These are phyloP conservation scores for Pyrrhoderma noxium DNA, from an alignment of 1,284 basidiomycete species.

Conservation along the genomic window DNA sequence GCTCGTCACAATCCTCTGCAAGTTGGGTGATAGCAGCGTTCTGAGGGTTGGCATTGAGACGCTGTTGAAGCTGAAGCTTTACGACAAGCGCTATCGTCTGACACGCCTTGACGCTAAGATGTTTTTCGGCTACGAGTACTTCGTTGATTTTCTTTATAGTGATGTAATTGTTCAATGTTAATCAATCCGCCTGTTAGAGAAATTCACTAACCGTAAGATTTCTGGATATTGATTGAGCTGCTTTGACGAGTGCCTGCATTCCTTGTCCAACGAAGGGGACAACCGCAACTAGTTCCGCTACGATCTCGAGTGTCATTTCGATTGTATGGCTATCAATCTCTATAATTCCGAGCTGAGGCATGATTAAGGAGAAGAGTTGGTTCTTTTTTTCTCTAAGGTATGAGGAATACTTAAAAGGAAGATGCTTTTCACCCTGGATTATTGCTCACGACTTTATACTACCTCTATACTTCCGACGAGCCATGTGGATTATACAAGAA, in stretches of 20 bases:
- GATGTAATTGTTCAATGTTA: not conserved
- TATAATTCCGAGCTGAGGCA: too few relatives aligned
- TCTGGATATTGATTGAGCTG: too few relatives aligned
- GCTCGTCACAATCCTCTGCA: too few relatives aligned
- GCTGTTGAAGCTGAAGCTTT: too few relatives aligned
- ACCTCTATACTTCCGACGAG: too few relatives aligned
- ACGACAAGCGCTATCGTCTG: not conserved
- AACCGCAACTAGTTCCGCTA: slow-evolving; percentile 1
- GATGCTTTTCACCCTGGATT: too few relatives aligned
- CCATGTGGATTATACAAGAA: too few relatives aligned
- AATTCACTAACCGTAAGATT: not conserved
- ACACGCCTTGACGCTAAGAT: not conserved
- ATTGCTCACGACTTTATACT: too few relatives aligned
- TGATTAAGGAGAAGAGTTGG: not conserved
- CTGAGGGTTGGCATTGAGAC: too few relatives aligned
- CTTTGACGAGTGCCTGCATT: not conserved
- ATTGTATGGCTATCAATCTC: not conserved
- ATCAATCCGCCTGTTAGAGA: not conserved
- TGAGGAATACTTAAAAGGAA: too few relatives aligned
- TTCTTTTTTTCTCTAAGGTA: too few relatives aligned
- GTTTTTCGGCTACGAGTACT: slow-evolving; percentile 1
- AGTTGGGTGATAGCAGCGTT: too few relatives aligned
- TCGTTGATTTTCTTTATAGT: slow-evolving; percentile 2
- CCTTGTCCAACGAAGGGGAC: slow-evolving; percentile 3
- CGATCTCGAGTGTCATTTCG: not conserved